Evolutionary conservation across 176 grass and related monocot genomes (phyloP).

Genomic region (Oryza brachyantha): DNA sequence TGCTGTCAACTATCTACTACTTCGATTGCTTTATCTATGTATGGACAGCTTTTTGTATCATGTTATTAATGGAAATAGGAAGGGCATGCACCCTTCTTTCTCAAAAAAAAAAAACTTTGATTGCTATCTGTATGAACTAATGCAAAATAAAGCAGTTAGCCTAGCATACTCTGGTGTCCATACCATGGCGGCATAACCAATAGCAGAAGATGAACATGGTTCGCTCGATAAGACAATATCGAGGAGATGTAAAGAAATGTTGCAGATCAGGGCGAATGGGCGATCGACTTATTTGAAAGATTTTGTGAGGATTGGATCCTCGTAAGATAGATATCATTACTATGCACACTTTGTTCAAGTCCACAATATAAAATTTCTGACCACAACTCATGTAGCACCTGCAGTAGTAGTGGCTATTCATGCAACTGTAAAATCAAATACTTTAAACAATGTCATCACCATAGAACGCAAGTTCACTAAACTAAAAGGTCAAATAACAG

Average conservation of each 20-base stretch:
- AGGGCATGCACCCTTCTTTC: no score
- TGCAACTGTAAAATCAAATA: constrained; percentile 32
- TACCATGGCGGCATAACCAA: not conserved
- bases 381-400: not conserved
- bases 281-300: not conserved
- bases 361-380: constrained; percentile 22
- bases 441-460: constrained; percentile 22
- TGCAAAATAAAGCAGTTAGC: not conserved
- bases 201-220: not conserved
- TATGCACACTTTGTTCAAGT: not conserved
- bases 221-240: not conserved
- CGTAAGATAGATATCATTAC: not conserved
- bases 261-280: not conserved
- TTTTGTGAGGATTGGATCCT: not conserved
- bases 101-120: no score
- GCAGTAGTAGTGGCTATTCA: no score
- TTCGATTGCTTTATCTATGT: not conserved
- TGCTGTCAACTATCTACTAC: no score
- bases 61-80: no score
- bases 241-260: not conserved
- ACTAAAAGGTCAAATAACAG: not conserved
- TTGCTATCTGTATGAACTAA: not conserved
- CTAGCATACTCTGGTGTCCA: not conserved
- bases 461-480: not conserved
- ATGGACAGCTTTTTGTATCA: no score